phyloP scores from a whole-genome alignment of 1,139 yeast genomes.

The Blastobotrys buckinghamii region DNA sequence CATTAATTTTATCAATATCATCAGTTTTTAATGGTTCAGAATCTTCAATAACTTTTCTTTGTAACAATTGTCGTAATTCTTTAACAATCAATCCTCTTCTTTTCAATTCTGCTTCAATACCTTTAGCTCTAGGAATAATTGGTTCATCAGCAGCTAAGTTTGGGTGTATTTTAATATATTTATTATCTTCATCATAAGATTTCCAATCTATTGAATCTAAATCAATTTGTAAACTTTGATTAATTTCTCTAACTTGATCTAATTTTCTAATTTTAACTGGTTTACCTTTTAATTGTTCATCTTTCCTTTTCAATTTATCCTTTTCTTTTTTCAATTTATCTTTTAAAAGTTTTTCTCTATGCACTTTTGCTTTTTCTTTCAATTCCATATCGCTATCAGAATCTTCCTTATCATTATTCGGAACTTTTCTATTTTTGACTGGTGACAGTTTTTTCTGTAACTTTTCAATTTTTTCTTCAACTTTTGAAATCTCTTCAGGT shows the following conservation, averaged over 20 bases:
- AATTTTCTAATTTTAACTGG: background rate
- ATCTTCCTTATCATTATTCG: background rate
- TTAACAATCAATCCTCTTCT: background rate
- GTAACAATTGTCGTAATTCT: conserved; percentile 1
- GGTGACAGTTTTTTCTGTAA: too few species aligned
- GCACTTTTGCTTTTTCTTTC: too few species aligned
- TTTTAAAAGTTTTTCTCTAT: background rate
- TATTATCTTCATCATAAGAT: background rate
- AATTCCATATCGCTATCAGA: background rate
- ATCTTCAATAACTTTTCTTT: background rate
- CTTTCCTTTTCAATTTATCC: background rate
- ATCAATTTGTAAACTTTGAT: background rate
- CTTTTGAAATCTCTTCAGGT: background rate
- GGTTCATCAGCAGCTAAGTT: background rate
- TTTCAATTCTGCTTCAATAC: background rate
- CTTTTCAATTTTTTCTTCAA: too few species aligned
- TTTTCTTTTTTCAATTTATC: background rate
- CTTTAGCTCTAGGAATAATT: background rate
- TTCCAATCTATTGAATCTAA: background rate
- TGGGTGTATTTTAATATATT: background rate
- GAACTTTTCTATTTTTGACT: background rate
- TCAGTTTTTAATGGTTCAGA: background rate
- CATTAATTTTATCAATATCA: background rate
- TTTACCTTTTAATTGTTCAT: background rate
- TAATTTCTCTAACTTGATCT: background rate